phyloP scores from a whole-genome alignment of 2,329 filamentous ascomycete species.

The Sporothrix luriei region DNA sequence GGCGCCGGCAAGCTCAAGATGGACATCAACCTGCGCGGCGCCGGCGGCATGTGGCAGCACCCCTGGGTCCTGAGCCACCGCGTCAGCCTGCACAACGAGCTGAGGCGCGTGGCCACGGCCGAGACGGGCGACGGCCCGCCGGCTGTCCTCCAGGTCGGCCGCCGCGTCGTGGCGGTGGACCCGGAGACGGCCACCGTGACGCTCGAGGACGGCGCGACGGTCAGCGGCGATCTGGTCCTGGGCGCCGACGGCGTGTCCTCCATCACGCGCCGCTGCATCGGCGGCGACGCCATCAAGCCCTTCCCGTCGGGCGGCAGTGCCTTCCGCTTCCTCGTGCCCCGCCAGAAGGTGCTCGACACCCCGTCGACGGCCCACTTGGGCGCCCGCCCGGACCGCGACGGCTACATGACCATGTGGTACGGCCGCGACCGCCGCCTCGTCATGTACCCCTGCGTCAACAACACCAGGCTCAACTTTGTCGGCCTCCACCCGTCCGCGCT shows the following conservation, averaged over 20 bases:
- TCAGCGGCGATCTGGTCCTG: background rate
- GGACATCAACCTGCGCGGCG: background rate
- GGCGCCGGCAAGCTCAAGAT: background rate
- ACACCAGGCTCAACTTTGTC: constrained; percentile 6
- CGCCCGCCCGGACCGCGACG: background rate
- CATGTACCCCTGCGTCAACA: constrained; percentile 13
- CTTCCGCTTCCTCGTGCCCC: background rate
- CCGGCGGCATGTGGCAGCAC: constrained; percentile 9
- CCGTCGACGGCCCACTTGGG: background rate
- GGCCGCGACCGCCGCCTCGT: background rate
- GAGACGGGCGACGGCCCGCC: background rate
- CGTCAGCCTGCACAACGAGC: constrained; percentile 15
- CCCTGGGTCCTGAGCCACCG: constrained; percentile 13
- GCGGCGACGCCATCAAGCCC: background rate
- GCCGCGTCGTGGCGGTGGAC: background rate
- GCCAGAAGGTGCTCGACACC: background rate
- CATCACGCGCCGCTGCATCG: background rate
- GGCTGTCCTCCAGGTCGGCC: background rate
- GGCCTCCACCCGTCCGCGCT: background rate
- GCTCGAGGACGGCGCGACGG: background rate
- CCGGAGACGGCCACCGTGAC: background rate
- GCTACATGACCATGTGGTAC: constrained; percentile 5
- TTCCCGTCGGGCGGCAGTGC: constrained; percentile 3
- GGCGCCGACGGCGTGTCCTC: constrained; percentile 8
- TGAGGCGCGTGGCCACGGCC: background rate